A percentile compares a stretch with the other conserved stretches of the same genome.
Conservation (phyloP, 2,329 filamentous ascomycete species). For the Domatiomyces globalis region DNA sequence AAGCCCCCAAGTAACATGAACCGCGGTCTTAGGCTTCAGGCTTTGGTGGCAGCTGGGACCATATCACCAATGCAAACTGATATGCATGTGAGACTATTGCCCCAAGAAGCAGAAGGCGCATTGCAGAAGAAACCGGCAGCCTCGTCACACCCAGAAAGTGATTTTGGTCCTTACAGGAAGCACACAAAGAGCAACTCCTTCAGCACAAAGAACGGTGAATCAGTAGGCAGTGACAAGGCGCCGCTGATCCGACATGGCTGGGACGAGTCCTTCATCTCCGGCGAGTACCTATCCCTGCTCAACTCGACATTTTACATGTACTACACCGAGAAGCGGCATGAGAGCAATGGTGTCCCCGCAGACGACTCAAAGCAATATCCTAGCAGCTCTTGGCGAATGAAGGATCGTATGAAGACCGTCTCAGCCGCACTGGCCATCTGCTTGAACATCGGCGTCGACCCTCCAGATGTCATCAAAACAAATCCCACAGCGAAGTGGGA, state of each 20-base stretch:
- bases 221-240: slow-evolving; percentile 33
- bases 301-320: slow-evolving; percentile 99
- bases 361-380: slow-evolving; percentile 40
- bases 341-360: slow-evolving; percentile 80
- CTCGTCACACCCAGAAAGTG: slow-evolving; percentile 38
- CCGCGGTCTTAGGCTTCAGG: too few species aligned
- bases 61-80: not conserved
- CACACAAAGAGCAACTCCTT: slow-evolving; percentile 8
- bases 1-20: too few species aligned
- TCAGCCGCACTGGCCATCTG: slow-evolving; percentile 89
- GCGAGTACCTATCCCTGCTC: slow-evolving; percentile 73
- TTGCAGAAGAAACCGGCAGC: slow-evolving; percentile 12
- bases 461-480: slow-evolving; percentile 91
- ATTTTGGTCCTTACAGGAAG: slow-evolving; percentile 36
- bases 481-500: slow-evolving; percentile 85
- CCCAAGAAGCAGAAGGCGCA: slow-evolving; percentile 12
- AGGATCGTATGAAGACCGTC: slow-evolving; percentile 89
- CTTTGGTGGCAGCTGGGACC: not conserved
- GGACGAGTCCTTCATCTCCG: slow-evolving; percentile 80
- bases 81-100: slow-evolving; percentile 8
- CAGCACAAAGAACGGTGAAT: slow-evolving; percentile 2
- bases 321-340: slow-evolving; percentile 94
- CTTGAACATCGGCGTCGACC: slow-evolving; percentile 93
- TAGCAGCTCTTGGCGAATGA: slow-evolving; percentile 87
- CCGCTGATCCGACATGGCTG: slow-evolving; percentile 64